Evolutionary conservation across 2,329 filamentous ascomycete species (phyloP).

Genomic region (Trichocomaceae sp.): DNA sequence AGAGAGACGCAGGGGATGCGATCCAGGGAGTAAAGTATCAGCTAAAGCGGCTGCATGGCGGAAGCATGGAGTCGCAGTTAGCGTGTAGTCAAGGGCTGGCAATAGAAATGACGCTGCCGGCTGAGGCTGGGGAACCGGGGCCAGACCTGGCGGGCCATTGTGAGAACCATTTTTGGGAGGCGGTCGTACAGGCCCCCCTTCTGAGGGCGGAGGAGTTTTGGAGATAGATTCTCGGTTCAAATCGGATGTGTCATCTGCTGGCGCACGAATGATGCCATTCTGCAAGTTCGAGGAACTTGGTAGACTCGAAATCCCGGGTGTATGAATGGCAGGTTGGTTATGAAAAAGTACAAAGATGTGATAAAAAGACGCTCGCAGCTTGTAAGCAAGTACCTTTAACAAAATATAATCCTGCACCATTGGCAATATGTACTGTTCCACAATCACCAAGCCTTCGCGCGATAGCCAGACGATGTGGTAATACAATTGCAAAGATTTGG

Average conservation of each 20-base stretch:
- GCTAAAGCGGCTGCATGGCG: conserved; percentile 68
- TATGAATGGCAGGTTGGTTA: conserved; percentile 73
- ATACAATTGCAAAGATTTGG: conserved; percentile 75
- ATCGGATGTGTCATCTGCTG: conserved; percentile 10
- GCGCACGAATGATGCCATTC: conserved; percentile 16
- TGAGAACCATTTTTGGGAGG: conserved; percentile 3
- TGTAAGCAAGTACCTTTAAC: conserved; percentile 82
- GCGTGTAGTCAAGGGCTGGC: conserved; percentile 72
- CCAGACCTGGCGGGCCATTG: conserved; percentile 39
- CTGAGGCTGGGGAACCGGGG: conserved; percentile 25
- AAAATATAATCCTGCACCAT: conserved; percentile 72
- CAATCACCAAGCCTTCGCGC: conserved; percentile 78
- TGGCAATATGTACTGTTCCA: conserved; percentile 80
- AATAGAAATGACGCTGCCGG: conserved; percentile 67
- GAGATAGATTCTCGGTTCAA: conserved; percentile 33
- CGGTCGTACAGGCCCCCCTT: conserved; percentile 50
- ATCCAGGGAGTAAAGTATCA: conserved; percentile 71
- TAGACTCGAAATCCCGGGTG: conserved; percentile 46
- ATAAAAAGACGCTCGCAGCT: conserved; percentile 88
- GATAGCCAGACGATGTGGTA: conserved; percentile 94
- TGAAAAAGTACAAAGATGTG: conserved; percentile 96
- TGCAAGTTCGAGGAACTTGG: conserved; percentile 23
- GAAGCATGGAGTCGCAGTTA: conserved; percentile 75
- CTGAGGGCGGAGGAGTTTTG: conserved; percentile 43
- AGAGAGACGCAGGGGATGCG: conserved; percentile 80